Conservation (phyloP, 2,329 filamentous ascomycete species). For the Stagonosporopsis tanaceti region DNA sequence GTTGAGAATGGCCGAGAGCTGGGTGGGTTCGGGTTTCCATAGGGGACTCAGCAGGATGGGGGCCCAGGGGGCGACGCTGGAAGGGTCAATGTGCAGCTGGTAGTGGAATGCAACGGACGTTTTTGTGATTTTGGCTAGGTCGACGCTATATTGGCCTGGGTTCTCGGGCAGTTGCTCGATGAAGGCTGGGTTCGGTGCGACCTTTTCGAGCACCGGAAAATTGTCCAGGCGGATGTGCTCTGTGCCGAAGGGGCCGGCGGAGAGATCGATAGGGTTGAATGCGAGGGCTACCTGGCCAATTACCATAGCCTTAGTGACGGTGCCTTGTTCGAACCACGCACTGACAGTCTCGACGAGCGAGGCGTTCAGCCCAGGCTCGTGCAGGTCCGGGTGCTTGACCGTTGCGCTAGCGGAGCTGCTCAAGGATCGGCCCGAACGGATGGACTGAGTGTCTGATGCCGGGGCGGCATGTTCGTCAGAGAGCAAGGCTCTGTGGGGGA, state of each 20-base stretch:
- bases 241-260: conserved; percentile 50
- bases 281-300: conserved; percentile 89
- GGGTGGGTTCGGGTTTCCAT: conserved; percentile 85
- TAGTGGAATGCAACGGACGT: conserved; percentile 91
- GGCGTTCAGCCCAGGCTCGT: conserved; percentile 79
- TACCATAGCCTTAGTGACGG: conserved; percentile 74
- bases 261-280: conserved; percentile 69
- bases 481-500: conserved; percentile 45
- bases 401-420: conserved; percentile 68
- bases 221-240: conserved; percentile 86
- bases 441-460: conserved; percentile 86
- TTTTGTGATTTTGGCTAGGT: conserved; percentile 73
- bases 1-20: conserved; percentile 84
- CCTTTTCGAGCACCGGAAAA: conserved; percentile 85
- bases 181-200: conserved; percentile 92
- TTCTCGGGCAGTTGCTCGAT: conserved; percentile 73
- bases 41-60: conserved; percentile 76
- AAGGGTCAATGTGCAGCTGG: conserved; percentile 74
- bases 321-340: conserved; percentile 79
- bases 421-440: conserved; percentile 85
- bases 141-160: conserved; percentile 81
- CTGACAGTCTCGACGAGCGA: conserved; percentile 94
- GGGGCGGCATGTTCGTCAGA: conserved; percentile 61
- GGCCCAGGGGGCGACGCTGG: conserved; percentile 65
- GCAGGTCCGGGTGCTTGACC: conserved; percentile 82